A percentile compares a stretch with the other conserved stretches of the same genome.
Evolutionary conservation across 257 asterid species (phyloP).

Genomic region (Solanum tacnaense): DNA sequence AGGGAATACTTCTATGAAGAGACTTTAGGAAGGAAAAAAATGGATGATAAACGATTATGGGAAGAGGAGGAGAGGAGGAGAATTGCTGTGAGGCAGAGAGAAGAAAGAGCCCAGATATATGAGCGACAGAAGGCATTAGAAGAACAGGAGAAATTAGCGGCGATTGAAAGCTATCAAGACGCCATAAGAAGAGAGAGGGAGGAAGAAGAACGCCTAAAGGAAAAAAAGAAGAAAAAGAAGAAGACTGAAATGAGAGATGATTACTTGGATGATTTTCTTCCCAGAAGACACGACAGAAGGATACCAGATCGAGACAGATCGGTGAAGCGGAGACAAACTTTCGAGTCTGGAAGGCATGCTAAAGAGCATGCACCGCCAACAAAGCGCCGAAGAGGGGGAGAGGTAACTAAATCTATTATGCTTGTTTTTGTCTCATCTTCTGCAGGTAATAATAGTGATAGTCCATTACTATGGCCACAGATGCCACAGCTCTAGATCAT

Average conservation of each 20-base stretch:
- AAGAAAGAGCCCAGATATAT: conserved; percentile 40
- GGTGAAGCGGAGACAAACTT: conserved; percentile 42
- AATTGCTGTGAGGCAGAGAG: conserved; percentile 38
- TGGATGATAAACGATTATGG: conserved; percentile 54
- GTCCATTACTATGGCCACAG: neutral
- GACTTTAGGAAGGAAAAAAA: conserved; percentile 46
- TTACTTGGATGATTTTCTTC: conserved; percentile 57
- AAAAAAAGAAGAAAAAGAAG: conserved; percentile 67
- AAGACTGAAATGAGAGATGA: conserved; percentile 51
- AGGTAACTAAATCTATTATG: conserved; percentile 34
- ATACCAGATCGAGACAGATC: conserved; percentile 58
- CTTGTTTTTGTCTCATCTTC: neutral
- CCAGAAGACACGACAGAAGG: conserved; percentile 66
- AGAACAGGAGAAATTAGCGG: conserved; percentile 56
- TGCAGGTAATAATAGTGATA: neutral
- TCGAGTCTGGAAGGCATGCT: conserved; percentile 39
- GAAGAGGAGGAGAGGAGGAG: conserved; percentile 52
- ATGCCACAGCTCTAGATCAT: neutral
- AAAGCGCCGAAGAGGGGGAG: conserved; percentile 90
- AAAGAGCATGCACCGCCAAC: conserved; percentile 49
- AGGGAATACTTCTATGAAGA: conserved; percentile 37
- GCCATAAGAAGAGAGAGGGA: conserved; percentile 78
- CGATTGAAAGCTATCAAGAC: conserved; percentile 55
- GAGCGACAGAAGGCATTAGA: conserved; percentile 48
- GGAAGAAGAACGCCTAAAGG: conserved; percentile 76